A percentile compares a stretch with the other conserved stretches of the same genome.
Evolutionary conservation across 2,329 filamentous ascomycete genomes (phyloP).

Genomic region (Sodiomyces alkalinus): DNA sequence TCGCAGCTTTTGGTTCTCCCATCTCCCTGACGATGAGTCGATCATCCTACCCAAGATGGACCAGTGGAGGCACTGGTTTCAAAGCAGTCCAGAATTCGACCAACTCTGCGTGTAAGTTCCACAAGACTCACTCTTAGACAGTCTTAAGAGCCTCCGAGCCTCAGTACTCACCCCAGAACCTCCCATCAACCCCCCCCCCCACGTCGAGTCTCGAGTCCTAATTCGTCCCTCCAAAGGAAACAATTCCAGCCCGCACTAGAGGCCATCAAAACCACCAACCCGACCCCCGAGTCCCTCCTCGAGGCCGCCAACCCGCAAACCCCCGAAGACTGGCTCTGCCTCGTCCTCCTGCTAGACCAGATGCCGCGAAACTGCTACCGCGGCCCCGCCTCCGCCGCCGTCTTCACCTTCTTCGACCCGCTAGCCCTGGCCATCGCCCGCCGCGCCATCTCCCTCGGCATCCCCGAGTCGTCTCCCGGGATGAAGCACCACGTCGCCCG

Average conservation of each 20-base stretch:
- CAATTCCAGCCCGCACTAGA: conserved; percentile 18
- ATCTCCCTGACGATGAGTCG: conserved; percentile 13
- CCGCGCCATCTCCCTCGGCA: conserved; percentile 16
- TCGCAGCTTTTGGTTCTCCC: conserved; percentile 23
- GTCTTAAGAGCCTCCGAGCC: no score
- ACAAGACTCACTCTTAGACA: no score
- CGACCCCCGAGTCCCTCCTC: conserved; percentile 16
- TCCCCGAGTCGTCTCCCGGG: conserved; percentile 13
- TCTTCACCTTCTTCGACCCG: conserved; percentile 41
- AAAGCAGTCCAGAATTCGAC: conserved; percentile 18
- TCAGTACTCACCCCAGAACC: no score
- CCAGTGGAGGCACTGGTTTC: conserved; percentile 19
- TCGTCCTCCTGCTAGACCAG: conserved; percentile 47
- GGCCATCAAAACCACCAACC: conserved; percentile 13
- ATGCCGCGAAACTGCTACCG: conserved; percentile 48
- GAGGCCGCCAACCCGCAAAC: conserved; percentile 11
- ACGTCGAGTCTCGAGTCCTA: background rate
- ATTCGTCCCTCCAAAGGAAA: conserved; percentile 10
- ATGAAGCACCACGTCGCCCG: conserved; percentile 20
- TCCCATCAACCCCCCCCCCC: no score
- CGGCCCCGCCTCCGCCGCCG: conserved; percentile 21
- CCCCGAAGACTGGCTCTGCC: conserved; percentile 25
- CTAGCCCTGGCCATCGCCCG: conserved; percentile 29
- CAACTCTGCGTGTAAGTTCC: conserved; percentile 17
- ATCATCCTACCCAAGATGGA: conserved; percentile 12